Evolutionary conservation across 257 asterid species (phyloP).

Genomic region (Ilex asprella): DNA sequence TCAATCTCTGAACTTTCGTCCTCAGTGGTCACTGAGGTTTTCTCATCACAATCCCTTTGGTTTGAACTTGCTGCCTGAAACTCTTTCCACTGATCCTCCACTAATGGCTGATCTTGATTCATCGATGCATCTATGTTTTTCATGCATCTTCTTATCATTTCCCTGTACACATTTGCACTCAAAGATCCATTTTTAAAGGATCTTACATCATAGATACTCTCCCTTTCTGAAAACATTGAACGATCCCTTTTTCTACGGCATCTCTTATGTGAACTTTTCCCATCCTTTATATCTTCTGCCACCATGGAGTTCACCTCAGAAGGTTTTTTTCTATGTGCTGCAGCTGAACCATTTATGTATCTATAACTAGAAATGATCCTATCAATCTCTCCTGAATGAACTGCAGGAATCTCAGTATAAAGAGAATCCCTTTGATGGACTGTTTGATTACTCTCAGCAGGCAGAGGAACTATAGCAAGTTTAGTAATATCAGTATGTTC

Average conservation of each 20-base stretch:
- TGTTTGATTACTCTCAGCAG: slow-evolving; percentile 19
- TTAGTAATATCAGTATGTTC: slow-evolving; percentile 17
- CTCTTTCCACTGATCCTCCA: slow-evolving; percentile 83
- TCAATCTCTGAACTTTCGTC: slow-evolving; percentile 77
- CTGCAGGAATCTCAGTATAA: slow-evolving; percentile 31
- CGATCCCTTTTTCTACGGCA: slow-evolving; percentile 28
- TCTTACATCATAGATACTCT: slow-evolving; percentile 78
- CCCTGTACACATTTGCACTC: slow-evolving; percentile 78
- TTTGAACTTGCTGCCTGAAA: slow-evolving; percentile 37
- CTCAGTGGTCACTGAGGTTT: slow-evolving; percentile 21
- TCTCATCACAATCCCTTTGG: slow-evolving; percentile 29
- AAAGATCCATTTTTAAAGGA: slow-evolving; percentile 67
- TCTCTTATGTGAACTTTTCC: slow-evolving; percentile 31
- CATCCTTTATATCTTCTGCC: slow-evolving; percentile 13
- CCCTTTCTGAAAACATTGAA: slow-evolving; percentile 30
- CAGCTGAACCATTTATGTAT: slow-evolving; percentile 41
- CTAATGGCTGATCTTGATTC: slow-evolving; percentile 55
- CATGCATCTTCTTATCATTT: slow-evolving; percentile 77
- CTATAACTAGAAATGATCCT: slow-evolving; percentile 52
- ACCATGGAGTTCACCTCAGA: slow-evolving; percentile 30
- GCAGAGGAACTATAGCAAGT: slow-evolving; percentile 25
- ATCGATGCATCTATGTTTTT: slow-evolving; percentile 74
- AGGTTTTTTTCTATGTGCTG: slow-evolving; percentile 33
- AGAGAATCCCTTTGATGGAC: slow-evolving; percentile 18
- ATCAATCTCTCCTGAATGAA: slow-evolving; percentile 31